Percentiles rank a stretch among this genome's conserved stretches.
Evolutionary conservation across 805 yeast species (phyloP).

Genomic region (Candida sakaeoensis): DNA sequence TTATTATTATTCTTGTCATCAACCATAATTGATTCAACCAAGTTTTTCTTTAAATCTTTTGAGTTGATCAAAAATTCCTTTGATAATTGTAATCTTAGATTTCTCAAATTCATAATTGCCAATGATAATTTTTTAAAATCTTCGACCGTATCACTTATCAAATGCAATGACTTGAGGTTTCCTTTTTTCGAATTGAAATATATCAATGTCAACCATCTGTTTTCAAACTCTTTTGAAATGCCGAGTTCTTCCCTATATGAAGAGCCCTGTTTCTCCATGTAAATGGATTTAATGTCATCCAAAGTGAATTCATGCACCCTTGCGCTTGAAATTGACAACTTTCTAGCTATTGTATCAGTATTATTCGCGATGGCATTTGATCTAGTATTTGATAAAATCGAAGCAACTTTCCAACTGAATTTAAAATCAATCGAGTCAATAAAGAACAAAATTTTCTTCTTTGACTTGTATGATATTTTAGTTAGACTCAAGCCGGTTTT

Average conservation of each 20-base stretch:
- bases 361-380: constrained; percentile 26
- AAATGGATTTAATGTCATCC: constrained; percentile 61
- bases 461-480: constrained; percentile 68
- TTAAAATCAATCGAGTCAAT: constrained; percentile 54
- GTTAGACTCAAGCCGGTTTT: constrained; percentile 59
- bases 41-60: constrained; percentile 31
- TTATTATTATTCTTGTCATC: constrained; percentile 13
- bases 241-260: constrained; percentile 85
- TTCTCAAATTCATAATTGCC: constrained; percentile 59
- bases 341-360: constrained; percentile 10
- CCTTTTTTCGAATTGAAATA: constrained; percentile 57
- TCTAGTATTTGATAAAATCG: constrained; percentile 18
- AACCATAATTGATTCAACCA: constrained; percentile 20
- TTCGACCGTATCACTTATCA: constrained; percentile 64
- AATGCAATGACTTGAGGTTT: constrained; percentile 74
- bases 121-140: constrained; percentile 54
- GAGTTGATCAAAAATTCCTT: constrained; percentile 47
- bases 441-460: constrained; percentile 52
- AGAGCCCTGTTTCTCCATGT: constrained; percentile 67
- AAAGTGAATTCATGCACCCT: constrained; percentile 38
- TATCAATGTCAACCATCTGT: constrained; percentile 77
- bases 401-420: constrained; percentile 45
- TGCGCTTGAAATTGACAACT: constrained; percentile 6
- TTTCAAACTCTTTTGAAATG: constrained; percentile 59
- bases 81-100: constrained; percentile 60